Conservation (phyloP, 2,329 filamentous ascomycete species). For the Penicillium decumbens region DNA sequence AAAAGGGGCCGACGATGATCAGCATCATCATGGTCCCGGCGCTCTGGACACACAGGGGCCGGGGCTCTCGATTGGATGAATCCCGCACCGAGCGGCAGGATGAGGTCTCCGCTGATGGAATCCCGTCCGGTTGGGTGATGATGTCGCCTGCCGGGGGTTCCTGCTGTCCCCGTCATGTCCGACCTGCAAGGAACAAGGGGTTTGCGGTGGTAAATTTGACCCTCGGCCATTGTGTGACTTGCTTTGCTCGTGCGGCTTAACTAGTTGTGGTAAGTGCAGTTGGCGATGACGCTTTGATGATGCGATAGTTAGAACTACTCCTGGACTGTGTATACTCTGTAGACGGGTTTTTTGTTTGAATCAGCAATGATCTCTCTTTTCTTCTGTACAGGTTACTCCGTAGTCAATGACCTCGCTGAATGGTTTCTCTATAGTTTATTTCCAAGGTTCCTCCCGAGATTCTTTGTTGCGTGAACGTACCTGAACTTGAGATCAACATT, state of each 20-base stretch:
- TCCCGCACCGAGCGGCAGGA: constrained; percentile 19
- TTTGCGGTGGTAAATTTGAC: constrained; percentile 10
- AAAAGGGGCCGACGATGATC: constrained; percentile 14
- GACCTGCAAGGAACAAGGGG: constrained; percentile 21
- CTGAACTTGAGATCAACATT: neutral
- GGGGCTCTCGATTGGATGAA: constrained; percentile 10
- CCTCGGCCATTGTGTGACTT: neutral
- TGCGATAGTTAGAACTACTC: neutral
- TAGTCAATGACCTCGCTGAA: neutral
- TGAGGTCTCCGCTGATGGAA: constrained; percentile 16
- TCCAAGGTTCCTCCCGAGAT: neutral
- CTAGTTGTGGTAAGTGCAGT: neutral
- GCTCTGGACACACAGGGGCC: constrained; percentile 10
- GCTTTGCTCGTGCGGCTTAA: neutral
- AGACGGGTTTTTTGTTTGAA: neutral
- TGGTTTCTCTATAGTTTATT: neutral
- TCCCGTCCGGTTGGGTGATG: constrained; percentile 16
- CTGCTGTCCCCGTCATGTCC: constrained; percentile 11
- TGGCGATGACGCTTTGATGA: neutral
- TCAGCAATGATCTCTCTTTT: neutral
- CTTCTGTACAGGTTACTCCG: no score
- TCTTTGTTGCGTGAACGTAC: neutral
- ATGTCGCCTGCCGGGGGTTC: constrained; percentile 13
- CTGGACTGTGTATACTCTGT: neutral
- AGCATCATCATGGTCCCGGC: constrained; percentile 15